Conservation (phyloP, 2,329 filamentous ascomycete species). For the Colletotrichum paranaense region DNA sequence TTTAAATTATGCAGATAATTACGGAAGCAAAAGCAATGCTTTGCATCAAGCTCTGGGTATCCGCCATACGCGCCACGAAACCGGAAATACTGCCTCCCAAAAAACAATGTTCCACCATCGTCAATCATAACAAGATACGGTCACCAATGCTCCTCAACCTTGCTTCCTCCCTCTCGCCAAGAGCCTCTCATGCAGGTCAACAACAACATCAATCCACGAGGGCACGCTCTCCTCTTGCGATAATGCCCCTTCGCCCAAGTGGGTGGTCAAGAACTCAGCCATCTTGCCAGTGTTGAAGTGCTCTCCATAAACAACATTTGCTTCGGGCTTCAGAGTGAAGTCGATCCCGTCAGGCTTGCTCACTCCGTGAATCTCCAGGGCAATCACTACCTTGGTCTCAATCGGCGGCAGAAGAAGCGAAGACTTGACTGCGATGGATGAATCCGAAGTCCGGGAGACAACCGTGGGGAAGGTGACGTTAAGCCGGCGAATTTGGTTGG, state of each 20-base stretch:
- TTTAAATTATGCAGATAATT: not conserved
- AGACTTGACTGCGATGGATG: conserved; percentile 70
- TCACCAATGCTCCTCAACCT: not conserved
- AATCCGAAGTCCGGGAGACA: conserved; percentile 72
- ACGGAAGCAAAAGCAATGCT: not conserved
- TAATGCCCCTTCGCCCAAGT: conserved; percentile 53
- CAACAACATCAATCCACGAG: conserved; percentile 66
- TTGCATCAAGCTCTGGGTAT: conserved; percentile 29
- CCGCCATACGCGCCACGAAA: conserved; percentile 25
- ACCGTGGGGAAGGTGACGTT: conserved; percentile 73
- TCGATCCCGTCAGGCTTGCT: conserved; percentile 62
- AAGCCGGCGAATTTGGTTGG: conserved; percentile 70
- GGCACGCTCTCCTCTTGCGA: conserved; percentile 45
- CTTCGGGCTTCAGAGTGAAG: conserved; percentile 64
- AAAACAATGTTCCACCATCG: conserved; percentile 38
- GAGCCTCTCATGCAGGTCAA: conserved; percentile 66
- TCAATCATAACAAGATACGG: conserved; percentile 41
- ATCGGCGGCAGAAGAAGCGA: conserved; percentile 73
- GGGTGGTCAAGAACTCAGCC: conserved; percentile 73
- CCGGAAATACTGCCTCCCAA: conserved; percentile 31
- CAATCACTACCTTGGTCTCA: conserved; percentile 75
- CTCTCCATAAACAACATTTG: conserved; percentile 80
- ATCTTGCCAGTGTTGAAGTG: conserved; percentile 81
- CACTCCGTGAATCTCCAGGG: conserved; percentile 64
- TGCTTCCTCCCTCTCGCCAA: conserved; percentile 66